Base-by-base conservation (phyloP, 768 basidiomycete species). In the Amanita jacksonii region DNA sequence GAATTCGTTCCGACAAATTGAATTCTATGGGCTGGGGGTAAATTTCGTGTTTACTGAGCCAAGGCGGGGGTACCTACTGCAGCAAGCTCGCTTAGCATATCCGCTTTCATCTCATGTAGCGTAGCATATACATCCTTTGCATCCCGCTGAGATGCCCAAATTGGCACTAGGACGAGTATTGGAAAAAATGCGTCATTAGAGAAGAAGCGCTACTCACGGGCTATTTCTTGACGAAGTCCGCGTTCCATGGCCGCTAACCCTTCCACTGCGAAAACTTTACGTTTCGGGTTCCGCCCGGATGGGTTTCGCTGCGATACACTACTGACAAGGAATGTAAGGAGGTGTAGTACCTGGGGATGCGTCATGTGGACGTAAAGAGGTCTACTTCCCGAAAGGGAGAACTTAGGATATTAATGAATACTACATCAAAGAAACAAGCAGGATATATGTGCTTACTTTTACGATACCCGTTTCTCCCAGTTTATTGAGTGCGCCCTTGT, bases 201-300 rank as follows among this genome's bases (percentile, higher is more conserved):
- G 44, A 43, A 31, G 25, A 18, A 9, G 35, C 5, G 40, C 32
- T 9, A 67, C 71, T 19, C 43, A 72, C 70, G 54, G 18, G 54
- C 49, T 2, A 68, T 51, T 46, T 70, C 66, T 45, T 63, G 70
- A 39, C 52, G 57, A 38, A 65, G 53, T 54, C 74, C 79, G 44
- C 65, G 68, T 43, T 74, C 71, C 46, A 72, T 63, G 16, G 72
- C 58, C 16, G 63, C 57, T 5, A 83, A 39, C 0, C 83, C 86
- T 49, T 83, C 84, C 5, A 58, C 58, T 0, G 82, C 77, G 61
- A 86, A 89, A 0, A 83, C 63, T 37, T 74, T 78, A 47, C 80
- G 70, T 63, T 81, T 84, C 3, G 86, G 85, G 42, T 76, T 80
- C 19, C 82, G 69, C 31, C 85, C 87, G 0, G 81, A 74, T 0